Percentiles rank a stretch among this genome's conserved stretches.
Evolutionary conservation across 768 basidiomycete genomes (phyloP).

Genomic region (Termitomyces sp.): DNA sequence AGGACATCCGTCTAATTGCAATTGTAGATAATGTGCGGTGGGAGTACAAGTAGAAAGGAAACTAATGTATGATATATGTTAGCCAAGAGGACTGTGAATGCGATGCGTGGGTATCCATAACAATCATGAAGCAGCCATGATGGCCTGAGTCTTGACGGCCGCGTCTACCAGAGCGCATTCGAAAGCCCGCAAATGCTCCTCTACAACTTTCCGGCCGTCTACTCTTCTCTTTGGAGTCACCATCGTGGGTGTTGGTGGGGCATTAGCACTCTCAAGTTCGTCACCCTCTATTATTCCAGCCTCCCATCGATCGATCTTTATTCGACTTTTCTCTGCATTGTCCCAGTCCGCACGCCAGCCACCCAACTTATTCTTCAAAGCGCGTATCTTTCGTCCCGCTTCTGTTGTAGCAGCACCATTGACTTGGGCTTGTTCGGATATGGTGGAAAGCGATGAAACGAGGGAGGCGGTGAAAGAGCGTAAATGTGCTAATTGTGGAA

Average conservation of each 20-base stretch:
- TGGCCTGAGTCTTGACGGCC: constrained; percentile 69
- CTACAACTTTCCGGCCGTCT: constrained; percentile 69
- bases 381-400: constrained; percentile 81
- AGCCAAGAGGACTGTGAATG: constrained; percentile 16
- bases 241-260: constrained; percentile 24
- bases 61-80: constrained; percentile 25
- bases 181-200: constrained; percentile 75
- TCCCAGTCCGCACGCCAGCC: constrained; percentile 82
- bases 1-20: constrained; percentile 22
- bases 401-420: constrained; percentile 83
- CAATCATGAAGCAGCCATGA: constrained; percentile 62
- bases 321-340: constrained; percentile 74
- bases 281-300: constrained; percentile 46
- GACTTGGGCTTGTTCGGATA: constrained; percentile 87
- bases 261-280: constrained; percentile 18
- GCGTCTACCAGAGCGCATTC: constrained; percentile 69
- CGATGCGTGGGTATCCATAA: constrained; percentile 9
- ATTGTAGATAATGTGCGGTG: constrained; percentile 11
- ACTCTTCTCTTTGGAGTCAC: constrained; percentile 34
- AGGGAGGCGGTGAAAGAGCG: constrained; percentile 73
- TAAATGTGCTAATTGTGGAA: constrained; percentile 65
- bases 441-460: constrained; percentile 65
- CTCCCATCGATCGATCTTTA: constrained; percentile 80
- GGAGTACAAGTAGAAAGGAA: constrained; percentile 23
- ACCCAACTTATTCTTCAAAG: constrained; percentile 76